phyloP scores from a whole-genome alignment of 148 eudicot species.

The Salicornia ramosissima region DNA sequence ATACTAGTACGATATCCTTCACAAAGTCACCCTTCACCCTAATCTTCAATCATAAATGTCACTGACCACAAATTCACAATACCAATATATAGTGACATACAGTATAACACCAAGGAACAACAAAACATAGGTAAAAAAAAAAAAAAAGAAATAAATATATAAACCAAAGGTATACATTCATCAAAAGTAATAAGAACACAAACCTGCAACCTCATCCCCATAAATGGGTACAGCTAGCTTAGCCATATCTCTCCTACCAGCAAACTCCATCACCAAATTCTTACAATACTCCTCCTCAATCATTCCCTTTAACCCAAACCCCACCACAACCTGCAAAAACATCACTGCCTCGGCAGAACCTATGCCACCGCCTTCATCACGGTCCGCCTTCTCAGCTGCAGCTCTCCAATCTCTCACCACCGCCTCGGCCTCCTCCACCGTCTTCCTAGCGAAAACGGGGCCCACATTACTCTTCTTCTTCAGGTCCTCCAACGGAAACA shows the following conservation, averaged over 20 bases:
- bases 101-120: neutral
- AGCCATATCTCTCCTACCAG: constrained; percentile 50
- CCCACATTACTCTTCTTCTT: constrained; percentile 14
- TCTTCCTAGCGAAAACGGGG: constrained; percentile 25
- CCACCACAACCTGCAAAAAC: constrained; percentile 51
- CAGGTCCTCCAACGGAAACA: constrained; percentile 37
- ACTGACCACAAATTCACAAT: neutral
- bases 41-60: too few species aligned
- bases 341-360: constrained; percentile 47
- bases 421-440: constrained; percentile 33
- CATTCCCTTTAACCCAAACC: constrained; percentile 47
- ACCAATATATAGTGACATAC: too few species aligned
- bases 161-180: too few species aligned
- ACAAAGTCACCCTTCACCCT: neutral
- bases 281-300: constrained; percentile 45
- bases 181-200: too few species aligned
- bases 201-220: constrained; percentile 48
- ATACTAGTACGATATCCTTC: neutral
- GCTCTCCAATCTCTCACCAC: constrained; percentile 45
- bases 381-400: constrained; percentile 23
- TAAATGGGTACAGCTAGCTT: constrained; percentile 51
- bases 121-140: neutral
- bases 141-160: too few species aligned
- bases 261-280: constrained; percentile 45
- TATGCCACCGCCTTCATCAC: constrained; percentile 24